Base-by-base conservation (phyloP, 2,329 filamentous ascomycete species). In the Falciphora oryzae region DNA sequence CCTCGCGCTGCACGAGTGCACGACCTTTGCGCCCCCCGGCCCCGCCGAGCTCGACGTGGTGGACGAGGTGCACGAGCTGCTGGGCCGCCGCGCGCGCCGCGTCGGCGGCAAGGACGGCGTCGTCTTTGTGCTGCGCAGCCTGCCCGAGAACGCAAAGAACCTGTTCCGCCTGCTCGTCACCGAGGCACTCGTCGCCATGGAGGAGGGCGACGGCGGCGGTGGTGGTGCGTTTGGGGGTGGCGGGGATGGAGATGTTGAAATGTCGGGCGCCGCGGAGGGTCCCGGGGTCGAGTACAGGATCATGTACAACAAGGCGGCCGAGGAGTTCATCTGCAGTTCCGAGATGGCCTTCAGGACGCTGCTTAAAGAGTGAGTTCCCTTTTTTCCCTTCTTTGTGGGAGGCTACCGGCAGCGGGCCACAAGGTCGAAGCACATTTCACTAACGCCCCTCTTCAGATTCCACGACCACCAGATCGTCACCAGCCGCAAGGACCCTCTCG, bases 381-480 rank as follows among this genome's bases (percentile, higher is more conserved):
- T 63, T 59, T 35, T 62, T 32, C 53, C 59, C 25, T 57, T 25
- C n/a, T 58, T 27, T 27, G 38, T 63, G 28, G 53, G 44, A 35
- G n/a, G n/a, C n/a, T n/a, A n/a, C n/a, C n/a, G n/a, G n/a, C n/a
- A n/a, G n/a, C n/a, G n/a, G n/a, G 32, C 5, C 32, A 5, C 11
- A 32, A 5, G 32, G 32, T 32, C 32, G 6, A 32, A 32, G 32
- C 5, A 32, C 5, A 32, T 32, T 35, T 14, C 35, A 61, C 71
- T 76, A 66, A 80, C 73, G 64, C 65, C 22, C n/a, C 62, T 31
- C 7, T 57, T 28, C 69, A 90, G 88, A 76, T 95, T 99, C 75
- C 92, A 97, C 74, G 95, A 99, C 72, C 95, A 99, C 79, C 92
- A 97, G 73, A 98, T 99, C 87, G 90, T 99, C 68, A 92, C 92